Base-by-base conservation (phyloP, 2,329 filamentous ascomycete genomes). In the Microthyrium microscopicum region DNA sequence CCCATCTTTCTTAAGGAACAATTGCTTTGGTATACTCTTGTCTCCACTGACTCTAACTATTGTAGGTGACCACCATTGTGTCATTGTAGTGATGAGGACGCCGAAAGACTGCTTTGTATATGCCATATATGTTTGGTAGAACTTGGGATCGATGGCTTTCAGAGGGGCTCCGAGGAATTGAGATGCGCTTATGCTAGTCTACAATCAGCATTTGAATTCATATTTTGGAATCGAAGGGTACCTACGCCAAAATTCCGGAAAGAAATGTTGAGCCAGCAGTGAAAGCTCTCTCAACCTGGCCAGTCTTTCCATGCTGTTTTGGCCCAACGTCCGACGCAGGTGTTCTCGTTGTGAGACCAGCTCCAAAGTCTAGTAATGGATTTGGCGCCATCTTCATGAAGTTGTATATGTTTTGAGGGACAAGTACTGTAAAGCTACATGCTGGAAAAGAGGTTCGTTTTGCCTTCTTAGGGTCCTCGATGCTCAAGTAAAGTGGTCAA, bases 71-170 rank as follows among this genome's bases (percentile, higher is more conserved):
- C 81, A 92, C 63, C 80, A 80, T 47, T 87, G 73, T 11, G 81
- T 91, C 61, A 87, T 73, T 28, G 76, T 77, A 15, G 77, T 84
- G 41, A 77, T 73, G 28, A 83, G 59, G 12, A 91, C 66, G 24
- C 78, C 80, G 52, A 91, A 91, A 2, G 71, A 80, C 48, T 81
- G 72, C 54, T 92, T 92, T 8, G 82, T 89, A 52, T 83, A 68
- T 26, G 81, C 73, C 71, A 92, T 91, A 57, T 83, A 91, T 40
- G 75, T 69, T 54, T 91, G 79, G 60, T 82, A 92, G 48, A 79
- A 69, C 29, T 82, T 74, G 37, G 71, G 71, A 50, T 83, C 77
- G 46, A 83, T 60, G 40, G 74, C 66, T 50, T 89, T 89, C 30
- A 92, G 56, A 2, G 81, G 81, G 1, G 70, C 57, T 21, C 83